Conservation (phyloP, 257 asterid species). For the Solanum pennellii region DNA sequence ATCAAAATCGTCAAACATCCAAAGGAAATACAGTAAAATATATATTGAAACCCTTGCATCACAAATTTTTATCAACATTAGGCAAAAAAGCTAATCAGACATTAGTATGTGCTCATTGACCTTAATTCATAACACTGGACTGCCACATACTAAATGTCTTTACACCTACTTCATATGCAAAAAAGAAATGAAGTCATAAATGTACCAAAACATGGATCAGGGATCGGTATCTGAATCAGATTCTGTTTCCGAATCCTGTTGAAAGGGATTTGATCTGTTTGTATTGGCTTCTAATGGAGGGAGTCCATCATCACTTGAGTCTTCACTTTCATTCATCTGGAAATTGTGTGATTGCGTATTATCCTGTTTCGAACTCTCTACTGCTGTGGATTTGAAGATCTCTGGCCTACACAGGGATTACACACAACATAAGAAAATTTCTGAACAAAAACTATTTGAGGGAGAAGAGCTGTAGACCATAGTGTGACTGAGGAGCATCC, state of each 20-base stretch:
- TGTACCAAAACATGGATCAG: constrained; percentile 3
- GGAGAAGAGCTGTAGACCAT: not conserved
- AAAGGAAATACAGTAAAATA: not conserved
- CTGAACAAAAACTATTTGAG: not conserved
- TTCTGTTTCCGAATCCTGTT: constrained; percentile 11
- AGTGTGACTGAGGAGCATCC: not conserved
- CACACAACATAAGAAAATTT: not conserved
- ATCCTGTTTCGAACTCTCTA: constrained; percentile 15
- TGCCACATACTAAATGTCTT: not conserved
- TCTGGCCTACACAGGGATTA: constrained; percentile 40
- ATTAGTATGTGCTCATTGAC: not conserved
- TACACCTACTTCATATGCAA: not conserved
- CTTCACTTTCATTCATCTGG: constrained; percentile 10
- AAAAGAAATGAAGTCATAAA: not conserved
- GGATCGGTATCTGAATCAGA: constrained; percentile 33
- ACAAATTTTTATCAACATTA: not conserved
- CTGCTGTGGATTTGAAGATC: constrained; percentile 28
- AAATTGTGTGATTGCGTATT: not conserved
- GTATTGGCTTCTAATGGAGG: constrained; percentile 85
- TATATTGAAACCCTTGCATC: not conserved
- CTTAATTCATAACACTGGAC: not conserved
- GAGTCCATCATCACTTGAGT: constrained; percentile 53
- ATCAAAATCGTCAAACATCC: not conserved
- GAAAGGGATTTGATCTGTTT: constrained; percentile 45
- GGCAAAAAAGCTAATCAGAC: not conserved